These are phyloP conservation scores for Rhizomucor miehei DNA, from an alignment of 371 early-diverging fungal species.

Conservation along the genomic window DNA sequence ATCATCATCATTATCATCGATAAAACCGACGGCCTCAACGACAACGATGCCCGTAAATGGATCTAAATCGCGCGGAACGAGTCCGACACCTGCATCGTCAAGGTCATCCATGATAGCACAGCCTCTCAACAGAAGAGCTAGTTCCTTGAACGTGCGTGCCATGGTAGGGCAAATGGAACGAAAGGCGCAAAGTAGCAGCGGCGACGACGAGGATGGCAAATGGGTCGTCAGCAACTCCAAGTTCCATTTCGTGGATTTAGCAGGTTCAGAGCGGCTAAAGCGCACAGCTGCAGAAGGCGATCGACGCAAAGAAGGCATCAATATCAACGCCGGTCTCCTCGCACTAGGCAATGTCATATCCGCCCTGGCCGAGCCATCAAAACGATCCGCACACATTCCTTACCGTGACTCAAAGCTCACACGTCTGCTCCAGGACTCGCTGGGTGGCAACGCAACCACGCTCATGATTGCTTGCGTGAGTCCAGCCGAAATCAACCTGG, in stretches of 20 bases:
- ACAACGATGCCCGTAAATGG: not conserved
- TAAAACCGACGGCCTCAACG: constrained; percentile 1
- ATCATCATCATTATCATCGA: constrained; percentile 1
- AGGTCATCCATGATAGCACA: constrained; percentile 20
- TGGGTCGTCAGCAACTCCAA: constrained; percentile 67
- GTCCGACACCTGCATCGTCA: constrained; percentile 16
- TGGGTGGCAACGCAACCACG: constrained; percentile 92
- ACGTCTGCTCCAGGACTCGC: constrained; percentile 91
- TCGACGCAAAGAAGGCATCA: constrained; percentile 95
- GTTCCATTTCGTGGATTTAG: constrained; percentile 98
- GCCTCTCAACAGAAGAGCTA: constrained; percentile 19
- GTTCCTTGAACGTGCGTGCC: constrained; percentile 31
- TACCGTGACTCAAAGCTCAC: constrained; percentile 99
- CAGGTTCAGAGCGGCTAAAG: constrained; percentile 97
- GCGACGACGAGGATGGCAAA: constrained; percentile 29
- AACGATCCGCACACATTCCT: constrained; percentile 75
- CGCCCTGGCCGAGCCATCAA: constrained; percentile 85
- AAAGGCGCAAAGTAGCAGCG: not conserved
- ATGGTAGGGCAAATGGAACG: constrained; percentile 27
- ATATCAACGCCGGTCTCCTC: constrained; percentile 96
- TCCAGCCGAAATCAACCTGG: constrained; percentile 75
- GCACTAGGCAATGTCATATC: constrained; percentile 99
- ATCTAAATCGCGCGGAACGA: not conserved
- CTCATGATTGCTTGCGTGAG: constrained; percentile 95
- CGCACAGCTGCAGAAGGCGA: constrained; percentile 93